Evolutionary conservation across 2,329 filamentous ascomycete species (phyloP), one percentile per base, ranked within the genome.

Genomic region (Cyanodermella asteris): DNA sequence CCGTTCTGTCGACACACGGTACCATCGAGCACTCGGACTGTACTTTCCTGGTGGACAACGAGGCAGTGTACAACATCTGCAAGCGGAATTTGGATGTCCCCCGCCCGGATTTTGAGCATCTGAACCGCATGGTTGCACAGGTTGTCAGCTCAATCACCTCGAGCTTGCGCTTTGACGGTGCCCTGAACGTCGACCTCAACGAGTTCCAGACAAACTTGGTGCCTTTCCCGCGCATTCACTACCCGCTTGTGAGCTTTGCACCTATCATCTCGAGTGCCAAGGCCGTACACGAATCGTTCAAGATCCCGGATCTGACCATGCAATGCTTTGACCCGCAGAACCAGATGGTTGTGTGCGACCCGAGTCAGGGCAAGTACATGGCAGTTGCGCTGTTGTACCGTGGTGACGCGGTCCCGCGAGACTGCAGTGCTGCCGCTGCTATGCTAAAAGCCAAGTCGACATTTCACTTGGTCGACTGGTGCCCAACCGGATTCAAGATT

Each of bases 201-300:
- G 67, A 72, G 43, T 72, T 72, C 54, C 67, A 72, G 49, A 72
- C 67, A 36, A 72, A 72, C 45, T 46, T 72, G 46, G 67, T 72
- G 26, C 67, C 67, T 5, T 72, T 67, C 45, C 67, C 67, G 13
- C 59, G 67, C 42, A 71, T 72, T 36, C 67, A 72, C 44, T 72
- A 70, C 43, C 66, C 67, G 20, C 47, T 72, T 34, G 68, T 72
- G 47, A 62, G 57, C 37, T 72, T 70, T 37, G 64, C 66, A 2
- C 67, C 67, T 3, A 64, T 72, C 27, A 56, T 71, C 30, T 64
- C 60, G 16, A 66, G 68, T 30, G 59, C 64, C 56, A 77, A 76
- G 64, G 78, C 73, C 50, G 65, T 70, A 23, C 77, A 87, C 45
- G 77, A 87, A 59, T 78, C 73, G 58, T 82, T 82, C 67, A 80